Evolutionary conservation across 306 rosid genomes (phyloP).

Genomic region (Gastrolobium villosum): DNA sequence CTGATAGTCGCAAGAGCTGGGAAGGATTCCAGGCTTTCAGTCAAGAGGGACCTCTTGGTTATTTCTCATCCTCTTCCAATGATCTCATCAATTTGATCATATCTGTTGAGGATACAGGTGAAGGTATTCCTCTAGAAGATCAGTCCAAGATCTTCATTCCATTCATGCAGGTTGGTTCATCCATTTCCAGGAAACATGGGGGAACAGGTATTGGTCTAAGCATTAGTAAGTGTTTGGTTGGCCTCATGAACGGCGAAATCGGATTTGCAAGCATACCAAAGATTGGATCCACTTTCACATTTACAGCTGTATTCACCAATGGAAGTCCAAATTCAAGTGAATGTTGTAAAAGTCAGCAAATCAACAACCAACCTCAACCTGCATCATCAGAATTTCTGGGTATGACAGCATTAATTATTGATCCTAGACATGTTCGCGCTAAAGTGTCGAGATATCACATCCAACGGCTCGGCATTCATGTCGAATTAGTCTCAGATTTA

Average conservation of each 20-base stretch:
- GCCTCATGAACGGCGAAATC: constrained; percentile 97
- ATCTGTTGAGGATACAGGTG: constrained; percentile 99
- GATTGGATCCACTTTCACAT: constrained; percentile 92
- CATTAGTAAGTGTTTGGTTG: constrained; percentile 97
- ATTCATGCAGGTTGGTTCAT: constrained; percentile 95
- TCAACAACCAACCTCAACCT: constrained; percentile 66
- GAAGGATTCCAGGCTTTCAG: constrained; percentile 65
- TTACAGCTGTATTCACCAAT: constrained; percentile 80
- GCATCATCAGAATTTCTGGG: constrained; percentile 77
- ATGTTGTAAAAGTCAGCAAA: constrained; percentile 55
- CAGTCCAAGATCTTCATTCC: constrained; percentile 87
- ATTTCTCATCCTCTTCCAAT: constrained; percentile 62
- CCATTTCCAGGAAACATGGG: constrained; percentile 89
- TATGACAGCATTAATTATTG: constrained; percentile 80
- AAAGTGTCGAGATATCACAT: constrained; percentile 92
- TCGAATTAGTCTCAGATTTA: constrained; percentile 73
- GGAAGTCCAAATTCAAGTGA: constrained; percentile 61
- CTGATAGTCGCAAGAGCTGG: constrained; percentile 79
- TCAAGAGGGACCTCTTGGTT: constrained; percentile 68
- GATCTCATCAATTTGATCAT: constrained; percentile 77
- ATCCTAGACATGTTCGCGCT: constrained; percentile 79
- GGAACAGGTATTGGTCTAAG: constrained; percentile 98
- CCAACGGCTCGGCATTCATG: constrained; percentile 83
- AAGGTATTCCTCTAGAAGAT: constrained; percentile 84
- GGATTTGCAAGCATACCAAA: constrained; percentile 88